phyloP scores from a whole-genome alignment of 352 stramenopile genomes.

The Phytophthora pini region DNA sequence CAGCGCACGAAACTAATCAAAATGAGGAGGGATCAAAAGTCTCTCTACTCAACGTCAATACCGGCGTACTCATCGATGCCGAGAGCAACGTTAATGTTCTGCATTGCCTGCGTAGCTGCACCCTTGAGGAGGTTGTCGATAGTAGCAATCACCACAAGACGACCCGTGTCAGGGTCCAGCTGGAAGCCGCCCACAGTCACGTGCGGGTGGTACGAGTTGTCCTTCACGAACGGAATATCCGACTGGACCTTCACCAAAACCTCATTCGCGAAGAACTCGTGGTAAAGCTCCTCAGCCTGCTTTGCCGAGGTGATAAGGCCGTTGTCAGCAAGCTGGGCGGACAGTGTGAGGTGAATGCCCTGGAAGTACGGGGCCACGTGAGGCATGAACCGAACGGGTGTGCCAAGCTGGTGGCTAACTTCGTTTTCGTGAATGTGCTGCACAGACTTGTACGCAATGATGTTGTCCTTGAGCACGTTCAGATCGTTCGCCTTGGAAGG shows the following conservation, averaged over 20 bases:
- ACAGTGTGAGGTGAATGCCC: constrained; percentile 93
- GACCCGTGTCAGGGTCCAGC: constrained; percentile 83
- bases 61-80: constrained; percentile 89
- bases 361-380: constrained; percentile 95
- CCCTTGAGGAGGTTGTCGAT: constrained; percentile 97
- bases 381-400: constrained; percentile 92
- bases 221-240: constrained; percentile 77
- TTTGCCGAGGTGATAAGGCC: constrained; percentile 58
- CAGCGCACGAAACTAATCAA: constrained; percentile 19
- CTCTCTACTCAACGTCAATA: constrained; percentile 49
- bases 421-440: constrained; percentile 92
- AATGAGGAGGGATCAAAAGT: constrained; percentile 16
- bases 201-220: constrained; percentile 79
- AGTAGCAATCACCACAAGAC: constrained; percentile 87
- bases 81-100: constrained; percentile 96
- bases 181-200: constrained; percentile 89
- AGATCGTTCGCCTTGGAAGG: constrained; percentile 86
- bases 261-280: constrained; percentile 86
- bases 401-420: constrained; percentile 84
- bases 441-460: constrained; percentile 92
- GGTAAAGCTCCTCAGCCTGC: constrained; percentile 78
- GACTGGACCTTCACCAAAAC: constrained; percentile 82
- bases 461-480: constrained; percentile 82
- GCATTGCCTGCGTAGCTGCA: constrained; percentile 91
- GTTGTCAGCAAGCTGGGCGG: constrained; percentile 74